Base-by-base conservation (phyloP, 1,139 yeast genomes). In the Yamadazyma jaroonii region DNA sequence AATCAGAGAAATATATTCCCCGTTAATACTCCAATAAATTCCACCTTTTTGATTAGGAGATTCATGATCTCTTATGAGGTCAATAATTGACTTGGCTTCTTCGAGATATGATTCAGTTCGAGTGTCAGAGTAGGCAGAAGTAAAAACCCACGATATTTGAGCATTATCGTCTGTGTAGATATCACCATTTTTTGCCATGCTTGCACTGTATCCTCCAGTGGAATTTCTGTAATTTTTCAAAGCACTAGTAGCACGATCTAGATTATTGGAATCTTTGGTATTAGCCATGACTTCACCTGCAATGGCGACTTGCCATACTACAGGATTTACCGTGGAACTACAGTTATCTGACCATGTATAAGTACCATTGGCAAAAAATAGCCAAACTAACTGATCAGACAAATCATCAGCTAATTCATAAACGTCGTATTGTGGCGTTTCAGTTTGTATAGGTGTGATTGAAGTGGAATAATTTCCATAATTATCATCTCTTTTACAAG, bases 81-180 rank as follows among this genome's bases (percentile, higher is more conserved):
- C 41, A 2, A 33, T 29, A 1, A 45, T 21, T 11, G 38, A 35
- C 15, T 31, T 21, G 10, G 43, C 38, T 25, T 46, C 47, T 10
- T 34, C 27, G 6, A 52, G 30, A 15, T 43, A 40, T 3, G 32
- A 41, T 2, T 9, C 9, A 11, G 40, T 25, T 1, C 11, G 36
- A 3, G 59, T 54, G 9, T 43, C 32, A 10, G 42, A 32, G 36
- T 50, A 58, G 4, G 64, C 68, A 11, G 56, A 57, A 3, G 53
- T 34, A 29, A 52, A 59, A 2, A 59, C 65, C 67, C 68, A 65
- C 2, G 54, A 51, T 0, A 62, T 45, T 42, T 65, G 72, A 3
- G 64, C 57, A 46, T 62, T 54, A 43, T 65, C 72, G 43, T 65
- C 72, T 11, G 56, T 56, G 41, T 65, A 65, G 14, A 65, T 52